Evolutionary conservation across 495 filamentous ascomycete genomes (phyloP).

Genomic region (Melanomma pulvis-pyrius): DNA sequence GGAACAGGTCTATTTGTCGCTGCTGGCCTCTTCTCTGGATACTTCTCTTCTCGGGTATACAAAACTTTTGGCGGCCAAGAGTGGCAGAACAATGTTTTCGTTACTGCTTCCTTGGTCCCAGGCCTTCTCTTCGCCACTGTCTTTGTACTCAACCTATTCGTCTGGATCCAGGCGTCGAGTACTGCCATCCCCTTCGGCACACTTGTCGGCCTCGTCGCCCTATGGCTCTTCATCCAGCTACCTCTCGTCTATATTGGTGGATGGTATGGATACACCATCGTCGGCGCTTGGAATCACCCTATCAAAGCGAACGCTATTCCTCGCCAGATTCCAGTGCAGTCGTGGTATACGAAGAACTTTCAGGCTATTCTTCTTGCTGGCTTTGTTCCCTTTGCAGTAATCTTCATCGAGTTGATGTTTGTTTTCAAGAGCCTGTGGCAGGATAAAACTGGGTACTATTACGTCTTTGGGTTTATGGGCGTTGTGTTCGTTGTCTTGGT

Average conservation of each 20-base stretch:
- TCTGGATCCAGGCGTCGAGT: constrained; percentile 90
- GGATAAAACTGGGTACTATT: constrained; percentile 93
- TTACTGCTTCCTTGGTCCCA: constrained; percentile 83
- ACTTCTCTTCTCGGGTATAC: constrained; percentile 84
- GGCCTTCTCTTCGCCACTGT: constrained; percentile 77
- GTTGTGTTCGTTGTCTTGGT: constrained; percentile 75
- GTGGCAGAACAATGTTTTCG: constrained; percentile 79
- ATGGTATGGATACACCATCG: constrained; percentile 73
- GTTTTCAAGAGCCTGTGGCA: constrained; percentile 91
- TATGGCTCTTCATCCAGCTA: constrained; percentile 90
- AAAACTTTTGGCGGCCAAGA: constrained; percentile 81
- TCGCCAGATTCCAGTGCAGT: constrained; percentile 75
- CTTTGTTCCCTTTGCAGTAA: constrained; percentile 85
- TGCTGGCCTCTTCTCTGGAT: constrained; percentile 89
- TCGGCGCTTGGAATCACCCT: constrained; percentile 79
- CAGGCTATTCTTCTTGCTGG: constrained; percentile 73
- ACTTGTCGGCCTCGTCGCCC: constrained; percentile 70
- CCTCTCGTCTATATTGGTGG: constrained; percentile 86
- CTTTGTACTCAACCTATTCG: constrained; percentile 88
- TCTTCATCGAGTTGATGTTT: constrained; percentile 92
- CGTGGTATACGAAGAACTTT: constrained; percentile 73
- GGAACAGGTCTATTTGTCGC: constrained; percentile 85
- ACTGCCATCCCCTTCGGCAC: constrained; percentile 90
- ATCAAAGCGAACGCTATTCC: constrained; percentile 76
- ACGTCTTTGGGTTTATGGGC: constrained; percentile 88